Evolutionary conservation across 352 stramenopile genomes (phyloP).

Genomic region (Phytopythium litorale): DNA sequence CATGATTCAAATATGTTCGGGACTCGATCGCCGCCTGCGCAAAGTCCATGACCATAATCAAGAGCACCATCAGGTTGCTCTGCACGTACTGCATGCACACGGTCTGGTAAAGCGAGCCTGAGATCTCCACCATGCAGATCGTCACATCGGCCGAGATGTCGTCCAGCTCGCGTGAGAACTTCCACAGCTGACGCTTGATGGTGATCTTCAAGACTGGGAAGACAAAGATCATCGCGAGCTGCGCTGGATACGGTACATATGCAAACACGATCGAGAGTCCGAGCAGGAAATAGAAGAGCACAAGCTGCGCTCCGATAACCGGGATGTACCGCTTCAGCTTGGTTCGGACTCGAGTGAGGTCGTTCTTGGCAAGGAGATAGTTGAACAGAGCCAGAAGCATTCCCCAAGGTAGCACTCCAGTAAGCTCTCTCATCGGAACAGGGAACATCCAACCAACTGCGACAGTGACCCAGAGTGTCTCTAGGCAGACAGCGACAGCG

Average conservation of each 20-base stretch:
- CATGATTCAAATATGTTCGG: constrained; percentile 9
- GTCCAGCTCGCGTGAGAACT: constrained; percentile 12
- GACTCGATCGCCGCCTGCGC: no score
- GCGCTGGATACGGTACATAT: constrained; percentile 1
- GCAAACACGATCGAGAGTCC: constrained; percentile 13
- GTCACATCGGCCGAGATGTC: constrained; percentile 23
- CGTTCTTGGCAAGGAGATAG: no score
- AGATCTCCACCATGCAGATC: constrained; percentile 24
- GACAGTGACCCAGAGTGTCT: no score
- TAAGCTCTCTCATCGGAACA: no score
- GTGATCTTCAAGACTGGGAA: constrained; percentile 15
- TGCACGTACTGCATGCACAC: constrained; percentile 21
- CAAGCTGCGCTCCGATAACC: constrained; percentile 11
- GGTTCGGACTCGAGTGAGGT: constrained; percentile 4
- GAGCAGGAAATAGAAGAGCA: constrained; percentile 17
- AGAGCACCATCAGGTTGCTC: constrained; percentile 6
- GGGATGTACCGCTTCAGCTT: constrained; percentile 11
- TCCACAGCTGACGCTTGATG: constrained; percentile 20
- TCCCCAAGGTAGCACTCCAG: no score
- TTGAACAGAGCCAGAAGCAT: no score
- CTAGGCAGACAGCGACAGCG: no score
- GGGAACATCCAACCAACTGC: no score
- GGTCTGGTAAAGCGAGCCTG: constrained; percentile 22
- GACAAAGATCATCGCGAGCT: constrained; percentile 11
- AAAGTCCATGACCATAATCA: constrained; percentile 14